A percentile compares a stretch with the other conserved stretches of the same genome.
Evolutionary conservation across 495 filamentous ascomycete genomes (phyloP).

Genomic region (Parachaetomium inaequale): DNA sequence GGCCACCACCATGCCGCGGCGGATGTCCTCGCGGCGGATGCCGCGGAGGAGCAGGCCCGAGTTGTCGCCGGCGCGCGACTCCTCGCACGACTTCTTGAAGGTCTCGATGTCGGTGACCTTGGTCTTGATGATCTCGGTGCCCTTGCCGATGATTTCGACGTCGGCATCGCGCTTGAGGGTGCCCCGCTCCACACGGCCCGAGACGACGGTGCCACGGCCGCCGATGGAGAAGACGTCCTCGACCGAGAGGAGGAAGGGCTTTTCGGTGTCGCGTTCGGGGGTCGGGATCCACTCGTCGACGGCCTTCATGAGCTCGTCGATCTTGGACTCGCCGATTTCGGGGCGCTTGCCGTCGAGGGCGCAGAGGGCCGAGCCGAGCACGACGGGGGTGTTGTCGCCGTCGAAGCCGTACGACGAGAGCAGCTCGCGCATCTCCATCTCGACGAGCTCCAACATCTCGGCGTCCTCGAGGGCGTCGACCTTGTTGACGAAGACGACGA

Average conservation of each 20-base stretch:
- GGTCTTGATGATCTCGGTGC: slow-evolving; percentile 76
- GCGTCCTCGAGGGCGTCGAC: slow-evolving; percentile 92
- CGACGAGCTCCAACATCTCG: slow-evolving; percentile 99
- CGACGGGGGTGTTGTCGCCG: slow-evolving; percentile 93
- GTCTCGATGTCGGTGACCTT: slow-evolving; percentile 99
- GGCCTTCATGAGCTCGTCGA: slow-evolving; percentile 82
- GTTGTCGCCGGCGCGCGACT: slow-evolving; percentile 93
- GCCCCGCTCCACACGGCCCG: slow-evolving; percentile 96
- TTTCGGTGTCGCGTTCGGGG: slow-evolving; percentile 83
- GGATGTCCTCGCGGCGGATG: slow-evolving; percentile 88
- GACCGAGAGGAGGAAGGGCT: slow-evolving; percentile 97
- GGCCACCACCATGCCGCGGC: slow-evolving; percentile 88
- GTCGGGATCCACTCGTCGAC: slow-evolving; percentile 97
- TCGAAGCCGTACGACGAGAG: slow-evolving; percentile 91
- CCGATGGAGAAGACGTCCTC: slow-evolving; percentile 99
- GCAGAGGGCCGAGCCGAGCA: slow-evolving; percentile 94
- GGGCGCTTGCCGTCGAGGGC: slow-evolving; percentile 83
- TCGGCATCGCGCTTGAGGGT: slow-evolving; percentile 85
- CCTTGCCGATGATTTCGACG: slow-evolving; percentile 88
- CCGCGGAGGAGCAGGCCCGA: slow-evolving; percentile 95
- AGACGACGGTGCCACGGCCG: slow-evolving; percentile 94
- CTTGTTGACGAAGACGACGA: slow-evolving; percentile 99
- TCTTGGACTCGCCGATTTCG: slow-evolving; percentile 80
- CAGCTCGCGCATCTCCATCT: slow-evolving; percentile 99
- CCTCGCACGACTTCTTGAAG: slow-evolving; percentile 97